phyloP scores from a whole-genome alignment of 176 grass and related monocot species.

The Rhynchospora tenuis region DNA sequence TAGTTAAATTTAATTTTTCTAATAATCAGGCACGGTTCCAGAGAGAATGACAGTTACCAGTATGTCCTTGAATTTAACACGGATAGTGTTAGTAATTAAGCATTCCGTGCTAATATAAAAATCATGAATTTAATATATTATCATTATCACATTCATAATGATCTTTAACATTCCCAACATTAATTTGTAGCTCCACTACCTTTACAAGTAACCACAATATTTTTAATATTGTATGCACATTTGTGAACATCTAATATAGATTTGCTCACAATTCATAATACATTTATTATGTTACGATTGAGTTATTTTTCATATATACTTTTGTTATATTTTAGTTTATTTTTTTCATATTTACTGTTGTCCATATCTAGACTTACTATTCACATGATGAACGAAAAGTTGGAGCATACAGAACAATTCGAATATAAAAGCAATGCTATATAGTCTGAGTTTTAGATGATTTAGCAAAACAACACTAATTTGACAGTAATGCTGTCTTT shows the following conservation, averaged over 20 bases:
- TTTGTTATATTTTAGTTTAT: background rate
- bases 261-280: background rate
- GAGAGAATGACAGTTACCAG: too few species aligned
- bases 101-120: background rate
- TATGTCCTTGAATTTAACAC: too few species aligned
- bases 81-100: background rate
- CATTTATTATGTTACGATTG: background rate
- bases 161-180: background rate
- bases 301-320: background rate
- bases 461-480: too few species aligned
- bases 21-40: too few species aligned
- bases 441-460: too few species aligned
- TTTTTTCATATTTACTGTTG: background rate
- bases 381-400: background rate
- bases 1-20: too few species aligned
- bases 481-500: too few species aligned
- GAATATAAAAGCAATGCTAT: too few species aligned
- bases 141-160: background rate
- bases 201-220: background rate
- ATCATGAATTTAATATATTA: background rate
- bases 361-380: background rate
- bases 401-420: too few species aligned
- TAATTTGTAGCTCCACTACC: background rate
- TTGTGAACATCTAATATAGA: background rate
- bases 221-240: background rate